Evolutionary conservation across 305 asterid genomes (phyloP), one percentile per base, ranked within the genome.

Genomic region (Fraxinus xanthoxyloides): DNA sequence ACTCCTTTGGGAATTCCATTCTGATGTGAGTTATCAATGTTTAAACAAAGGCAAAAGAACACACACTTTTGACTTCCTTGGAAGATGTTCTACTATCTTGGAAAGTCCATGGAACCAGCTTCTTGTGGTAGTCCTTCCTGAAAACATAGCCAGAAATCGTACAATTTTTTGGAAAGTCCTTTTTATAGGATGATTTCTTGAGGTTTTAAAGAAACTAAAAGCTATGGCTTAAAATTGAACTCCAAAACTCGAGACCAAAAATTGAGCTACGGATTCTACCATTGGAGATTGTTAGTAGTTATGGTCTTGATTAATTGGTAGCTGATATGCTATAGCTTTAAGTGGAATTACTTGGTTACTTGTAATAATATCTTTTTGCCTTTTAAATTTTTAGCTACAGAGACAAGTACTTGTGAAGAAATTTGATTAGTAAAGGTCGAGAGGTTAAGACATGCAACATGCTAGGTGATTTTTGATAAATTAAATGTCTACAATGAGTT

Each of bases 291-390:
- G 13, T 77, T 46, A 24, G 72, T 12, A n/a, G 3, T 79, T 31
- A 67, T 46, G 72, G 34, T 54, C 24, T 35, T 43, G 31, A 72
- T 77, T 32, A 56, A 30, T 23, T 24, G 36, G 79, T 30, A 4
- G 23, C 30, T 59, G 30, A 59, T 61, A 32, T 54, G 46, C 34
- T 79, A 0, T 69, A 63, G 34, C 34, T 63, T 34, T 30, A 70
- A 38, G 38, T 83, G 32, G 77, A 12, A 63, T 75, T 43, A 61
- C 81, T 31, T 72, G 77, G 56, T 75, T 72, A 19, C 63, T 48
- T 78, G 23, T 36, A 69, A 32, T n/a, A 38, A 36, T 72, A 59
- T 63, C 17, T 35, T 19, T 4, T 59, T 59, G 69, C 69, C 69
- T n/a, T 2, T 5, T 59, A 59, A 26, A n/a, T 59, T 59, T n/a